Base-by-base conservation (phyloP, 805 yeast species). In the Metschnikowia peoriensis region DNA sequence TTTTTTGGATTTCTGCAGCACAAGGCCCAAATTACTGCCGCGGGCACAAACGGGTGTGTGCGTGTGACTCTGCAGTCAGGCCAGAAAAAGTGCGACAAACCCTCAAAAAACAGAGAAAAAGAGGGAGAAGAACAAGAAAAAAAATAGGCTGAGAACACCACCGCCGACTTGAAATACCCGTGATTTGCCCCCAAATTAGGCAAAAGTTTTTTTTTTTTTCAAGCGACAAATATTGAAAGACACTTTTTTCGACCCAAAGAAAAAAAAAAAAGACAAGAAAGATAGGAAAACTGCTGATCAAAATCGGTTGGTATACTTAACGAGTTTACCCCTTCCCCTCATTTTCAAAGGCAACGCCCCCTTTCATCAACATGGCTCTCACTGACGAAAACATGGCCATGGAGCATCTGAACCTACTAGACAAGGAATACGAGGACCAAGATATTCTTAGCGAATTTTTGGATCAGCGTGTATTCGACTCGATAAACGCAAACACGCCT, bases 361-460 rank as follows among this genome's bases (percentile, higher is more conserved):
- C 38, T 10, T 7, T 16, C 39, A 1, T 15, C 10, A 28, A 35
- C 46, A 63, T 61, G 62, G 59, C 63, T 32, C 53, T 63, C 27
- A 55, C 64, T 32, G 67, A 65, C 49, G 70, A 65, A 29, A 57
- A 57, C 44, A 54, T 57, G 49, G 44, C 61, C 34, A 53, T 66
- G 50, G 69, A 64, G 51, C 63, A 63, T 44, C 56, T 57, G 46
- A 55, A 59, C 44, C 61, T 65, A 41, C 59, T 56, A 53, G 54
- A 54, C 28, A 54, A 62, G 15, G 58, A 59, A 34, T 53, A 58
- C 41, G 71, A 70, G 15, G 75, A 74, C 38, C 77, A 73, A 22
- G 86, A 83, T 54, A 72, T 83, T 37, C 62, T 83, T 43, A 85
- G 81, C 59, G 87, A 83, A 61, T 80, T 81, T 50, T 67, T 81